phyloP scores from a whole-genome alignment of 768 basidiomycete genomes.

The Tephrocybe sp. region DNA sequence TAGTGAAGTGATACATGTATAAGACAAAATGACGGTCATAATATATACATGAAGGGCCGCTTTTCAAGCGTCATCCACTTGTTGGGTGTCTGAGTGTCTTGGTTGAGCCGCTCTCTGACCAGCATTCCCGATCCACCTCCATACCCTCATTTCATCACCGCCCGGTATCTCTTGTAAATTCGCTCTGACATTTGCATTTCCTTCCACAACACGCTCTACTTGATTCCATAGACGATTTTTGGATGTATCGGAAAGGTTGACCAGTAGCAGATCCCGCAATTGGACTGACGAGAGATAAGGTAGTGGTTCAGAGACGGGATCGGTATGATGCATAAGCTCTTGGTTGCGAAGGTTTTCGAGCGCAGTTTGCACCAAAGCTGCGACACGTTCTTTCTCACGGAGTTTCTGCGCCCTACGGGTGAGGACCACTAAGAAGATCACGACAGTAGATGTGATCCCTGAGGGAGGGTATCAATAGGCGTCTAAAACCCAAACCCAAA shows the following conservation, averaged over 20 bases:
- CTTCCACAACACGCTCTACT: slow-evolving; percentile 84
- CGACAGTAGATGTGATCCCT: slow-evolving; percentile 6
- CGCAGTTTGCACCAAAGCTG: slow-evolving; percentile 73
- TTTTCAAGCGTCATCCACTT: neutral
- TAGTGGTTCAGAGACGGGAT: slow-evolving; percentile 70
- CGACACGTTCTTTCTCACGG: slow-evolving; percentile 62
- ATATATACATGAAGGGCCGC: no score
- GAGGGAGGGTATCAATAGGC: slow-evolving; percentile 1
- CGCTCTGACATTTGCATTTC: slow-evolving; percentile 85
- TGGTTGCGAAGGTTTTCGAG: slow-evolving; percentile 80
- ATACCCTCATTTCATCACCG: slow-evolving; percentile 87
- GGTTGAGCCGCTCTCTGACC: slow-evolving; percentile 20
- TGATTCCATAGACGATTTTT: slow-evolving; percentile 74
- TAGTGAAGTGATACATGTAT: no score
- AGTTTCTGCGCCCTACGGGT: slow-evolving; percentile 47
- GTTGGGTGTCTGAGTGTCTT: no score
- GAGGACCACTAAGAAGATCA: slow-evolving; percentile 12
- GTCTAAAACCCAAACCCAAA: slow-evolving; percentile 16
- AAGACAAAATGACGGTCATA: neutral
- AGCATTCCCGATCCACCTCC: slow-evolving; percentile 80
- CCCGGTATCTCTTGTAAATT: slow-evolving; percentile 80
- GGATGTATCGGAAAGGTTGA: slow-evolving; percentile 69
- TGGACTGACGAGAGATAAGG: slow-evolving; percentile 84
- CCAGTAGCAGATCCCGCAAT: slow-evolving; percentile 81
- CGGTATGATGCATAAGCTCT: slow-evolving; percentile 78